Evolutionary conservation across 495 filamentous ascomycete genomes (phyloP), one percentile per base, ranked within the genome.

Genomic region (Xylaria longipes): DNA sequence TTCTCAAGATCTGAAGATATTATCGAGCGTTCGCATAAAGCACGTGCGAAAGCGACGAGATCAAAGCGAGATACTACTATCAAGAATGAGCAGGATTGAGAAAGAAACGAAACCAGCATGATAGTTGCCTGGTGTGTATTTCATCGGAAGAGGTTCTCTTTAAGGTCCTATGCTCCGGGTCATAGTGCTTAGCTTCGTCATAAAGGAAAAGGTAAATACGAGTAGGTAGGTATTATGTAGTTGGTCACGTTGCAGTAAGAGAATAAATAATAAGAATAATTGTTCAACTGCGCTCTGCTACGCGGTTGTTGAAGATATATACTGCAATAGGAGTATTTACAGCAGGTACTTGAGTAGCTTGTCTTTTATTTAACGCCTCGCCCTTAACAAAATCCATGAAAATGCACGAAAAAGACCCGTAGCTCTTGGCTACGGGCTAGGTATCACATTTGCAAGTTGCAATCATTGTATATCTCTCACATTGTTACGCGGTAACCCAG

Each of bases 381-480:
- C 43, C 62, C 43, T n/a, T n/a, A 41, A 67, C 27, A 43, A 52
- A 56, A 17, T n/a, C 31, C 48, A 29, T 54, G 48, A 27, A 37
- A 46, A 67, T 41, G 31, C 48, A 41, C 4, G 62, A 67, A 54
- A 61, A 61, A 71, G 39, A 68, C 29, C 64, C 6, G 48, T 9
- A 45, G 61, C 61, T 6, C 41, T 20, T 6, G n/a, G 61, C 41
- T 46, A 46, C 12, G 61, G 27, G 41, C 20, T 45, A 46, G 25
- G 61, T 65, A 65, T 65, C n/a, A 65, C 4, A 56, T 29, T 65
- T 46, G 11, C 37, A 33, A 65, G 27, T 65, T 41, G 39, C 22
- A 39, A 43, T 25, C 4, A 11, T 56, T 45, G 31, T 41, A 62
- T 48, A 7, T 41, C 27, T 62, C 8, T 43, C 8, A 25, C 7